Evolutionary conservation across 345 rosid species (phyloP).

Genomic region (Acer negundo): DNA sequence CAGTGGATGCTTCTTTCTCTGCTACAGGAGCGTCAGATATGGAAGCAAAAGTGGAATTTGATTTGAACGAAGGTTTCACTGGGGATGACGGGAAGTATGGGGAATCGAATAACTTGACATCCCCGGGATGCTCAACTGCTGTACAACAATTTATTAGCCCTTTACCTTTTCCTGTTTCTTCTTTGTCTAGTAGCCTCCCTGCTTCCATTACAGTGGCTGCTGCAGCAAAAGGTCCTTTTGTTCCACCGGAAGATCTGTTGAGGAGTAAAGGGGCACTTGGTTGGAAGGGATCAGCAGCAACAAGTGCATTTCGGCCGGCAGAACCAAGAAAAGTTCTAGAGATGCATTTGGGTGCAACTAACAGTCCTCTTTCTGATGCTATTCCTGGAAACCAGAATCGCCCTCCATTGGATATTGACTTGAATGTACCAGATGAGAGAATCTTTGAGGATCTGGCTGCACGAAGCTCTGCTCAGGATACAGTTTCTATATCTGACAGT

Average conservation of each 20-base stretch:
- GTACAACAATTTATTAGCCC: slow-evolving; percentile 46
- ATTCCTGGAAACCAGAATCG: slow-evolving; percentile 48
- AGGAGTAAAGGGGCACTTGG: slow-evolving; percentile 72
- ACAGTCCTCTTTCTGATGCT: slow-evolving; percentile 37
- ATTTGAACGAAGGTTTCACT: slow-evolving; percentile 76
- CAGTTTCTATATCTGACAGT: slow-evolving; percentile 32
- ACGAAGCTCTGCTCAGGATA: slow-evolving; percentile 37
- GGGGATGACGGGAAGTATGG: slow-evolving; percentile 56
- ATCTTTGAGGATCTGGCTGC: slow-evolving; percentile 68
- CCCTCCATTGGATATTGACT: slow-evolving; percentile 67
- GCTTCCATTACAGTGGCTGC: slow-evolving; percentile 80
- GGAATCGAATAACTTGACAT: slow-evolving; percentile 41
- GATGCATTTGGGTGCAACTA: slow-evolving; percentile 34
- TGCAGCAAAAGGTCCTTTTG: slow-evolving; percentile 86
- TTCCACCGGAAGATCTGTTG: slow-evolving; percentile 73
- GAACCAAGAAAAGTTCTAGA: slow-evolving; percentile 73
- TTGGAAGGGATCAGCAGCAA: slow-evolving; percentile 99
- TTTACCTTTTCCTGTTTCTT: slow-evolving; percentile 45
- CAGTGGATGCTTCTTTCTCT: slow-evolving; percentile 32
- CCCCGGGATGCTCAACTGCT: slow-evolving; percentile 38
- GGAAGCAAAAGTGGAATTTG: slow-evolving; percentile 75
- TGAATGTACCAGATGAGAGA: slow-evolving; percentile 86
- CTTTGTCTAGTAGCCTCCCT: slow-evolving; percentile 48
- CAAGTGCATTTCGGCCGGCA: slow-evolving; percentile 97
- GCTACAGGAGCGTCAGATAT: slow-evolving; percentile 35